Evolutionary conservation across 257 asterid species (phyloP).

Genomic region (Solanum acaule): DNA sequence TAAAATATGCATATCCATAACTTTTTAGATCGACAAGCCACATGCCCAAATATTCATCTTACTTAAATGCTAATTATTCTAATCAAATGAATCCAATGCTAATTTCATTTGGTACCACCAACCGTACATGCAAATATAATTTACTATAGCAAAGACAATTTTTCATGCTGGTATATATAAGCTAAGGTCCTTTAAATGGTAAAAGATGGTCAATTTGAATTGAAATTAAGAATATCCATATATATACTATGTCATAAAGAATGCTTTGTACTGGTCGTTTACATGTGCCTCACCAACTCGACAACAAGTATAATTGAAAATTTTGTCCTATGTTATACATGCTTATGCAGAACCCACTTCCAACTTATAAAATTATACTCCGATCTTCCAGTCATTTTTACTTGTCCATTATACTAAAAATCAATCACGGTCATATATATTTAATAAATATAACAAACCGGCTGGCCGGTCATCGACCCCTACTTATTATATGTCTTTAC

Average conservation of each 20-base stretch:
- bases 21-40: neutral
- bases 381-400: fast-evolving
- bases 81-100: neutral
- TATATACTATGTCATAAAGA: neutral
- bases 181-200: neutral
- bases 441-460: neutral
- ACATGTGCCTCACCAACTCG: conserved; percentile 1
- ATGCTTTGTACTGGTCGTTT: neutral
- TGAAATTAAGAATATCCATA: neutral
- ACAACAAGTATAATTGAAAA: neutral
- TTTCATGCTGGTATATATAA: neutral
- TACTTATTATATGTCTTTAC: neutral
- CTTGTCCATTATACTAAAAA: neutral
- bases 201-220: neutral
- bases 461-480: neutral
- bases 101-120: neutral
- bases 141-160: neutral
- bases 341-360: neutral
- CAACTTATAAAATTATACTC: neutral
- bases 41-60: neutral
- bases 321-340: neutral
- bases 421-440: neutral
- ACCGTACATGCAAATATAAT: neutral
- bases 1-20: neutral
- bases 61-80: neutral